phyloP scores from a whole-genome alignment of 441 rosid species.

The Breynia disticha region DNA sequence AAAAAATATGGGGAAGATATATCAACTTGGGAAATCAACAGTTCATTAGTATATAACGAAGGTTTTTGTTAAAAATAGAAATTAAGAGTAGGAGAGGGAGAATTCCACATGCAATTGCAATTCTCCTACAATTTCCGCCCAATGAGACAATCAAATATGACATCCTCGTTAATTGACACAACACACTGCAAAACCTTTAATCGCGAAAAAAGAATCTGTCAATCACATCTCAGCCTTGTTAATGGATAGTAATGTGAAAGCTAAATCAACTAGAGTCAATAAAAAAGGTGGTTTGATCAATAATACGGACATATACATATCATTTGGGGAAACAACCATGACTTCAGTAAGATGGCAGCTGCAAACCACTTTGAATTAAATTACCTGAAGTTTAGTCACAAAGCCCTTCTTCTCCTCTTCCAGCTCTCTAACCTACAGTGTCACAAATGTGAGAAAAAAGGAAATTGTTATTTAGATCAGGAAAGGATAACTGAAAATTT shows the following conservation, averaged over 20 bases:
- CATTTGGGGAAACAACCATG: neutral
- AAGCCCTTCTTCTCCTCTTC: constrained; percentile 99
- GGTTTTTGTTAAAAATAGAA: neutral
- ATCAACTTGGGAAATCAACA: neutral
- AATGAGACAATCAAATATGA: neutral
- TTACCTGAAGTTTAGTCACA: constrained; percentile 90
- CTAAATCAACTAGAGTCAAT: neutral
- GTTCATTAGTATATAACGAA: neutral
- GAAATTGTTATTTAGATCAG: constrained; percentile 12
- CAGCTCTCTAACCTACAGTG: constrained; percentile 70
- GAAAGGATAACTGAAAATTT: constrained; percentile 7
- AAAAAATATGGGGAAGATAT: constrained; percentile 9
- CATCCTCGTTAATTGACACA: constrained; percentile 8
- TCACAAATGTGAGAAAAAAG: constrained; percentile 16
- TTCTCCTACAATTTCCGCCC: too few species aligned
- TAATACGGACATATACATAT: neutral
- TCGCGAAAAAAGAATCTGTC: neutral
- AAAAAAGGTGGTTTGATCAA: neutral
- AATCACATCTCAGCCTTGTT: neutral
- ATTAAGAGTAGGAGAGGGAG: neutral
- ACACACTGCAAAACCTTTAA: neutral
- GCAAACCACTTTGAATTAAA: constrained; percentile 4
- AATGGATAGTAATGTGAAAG: neutral
- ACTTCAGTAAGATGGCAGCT: neutral
- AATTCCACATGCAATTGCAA: too few species aligned